phyloP scores from a whole-genome alignment of 1,139 yeast species.

The Torulaspora globosa region DNA sequence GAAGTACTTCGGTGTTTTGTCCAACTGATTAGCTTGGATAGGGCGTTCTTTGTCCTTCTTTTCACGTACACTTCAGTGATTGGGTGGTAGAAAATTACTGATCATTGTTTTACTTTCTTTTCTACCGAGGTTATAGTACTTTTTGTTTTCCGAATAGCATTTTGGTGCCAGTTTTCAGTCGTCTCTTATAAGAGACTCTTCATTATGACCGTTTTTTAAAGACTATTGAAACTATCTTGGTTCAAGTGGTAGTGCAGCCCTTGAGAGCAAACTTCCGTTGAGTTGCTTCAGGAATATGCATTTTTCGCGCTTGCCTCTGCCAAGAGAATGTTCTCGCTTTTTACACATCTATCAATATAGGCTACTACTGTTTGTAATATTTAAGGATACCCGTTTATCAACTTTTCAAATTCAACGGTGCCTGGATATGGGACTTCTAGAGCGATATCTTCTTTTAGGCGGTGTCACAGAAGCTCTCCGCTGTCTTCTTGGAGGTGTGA shows the following conservation, averaged over 20 bases:
- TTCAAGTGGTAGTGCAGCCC: too few species aligned
- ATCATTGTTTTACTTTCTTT: slow-evolving; percentile 5
- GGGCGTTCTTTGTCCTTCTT: slow-evolving; percentile 3
- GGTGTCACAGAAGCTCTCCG: slow-evolving; percentile 22
- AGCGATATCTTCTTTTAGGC: slow-evolving; percentile 14
- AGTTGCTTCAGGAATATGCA: neutral
- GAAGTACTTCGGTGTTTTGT: slow-evolving; percentile 65
- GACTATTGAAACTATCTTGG: neutral
- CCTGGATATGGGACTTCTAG: slow-evolving; percentile 12
- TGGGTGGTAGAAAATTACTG: neutral
- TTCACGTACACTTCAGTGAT: slow-evolving; percentile 7
- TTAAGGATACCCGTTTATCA: slow-evolving; percentile 7
- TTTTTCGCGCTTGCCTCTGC: neutral
- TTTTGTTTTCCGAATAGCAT: slow-evolving; percentile 6
- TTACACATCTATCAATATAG: slow-evolving; percentile 6
- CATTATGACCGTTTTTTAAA: neutral
- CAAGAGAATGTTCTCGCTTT: neutral
- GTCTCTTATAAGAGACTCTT: neutral
- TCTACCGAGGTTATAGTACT: neutral
- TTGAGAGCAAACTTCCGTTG: too few species aligned
- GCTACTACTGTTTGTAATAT: slow-evolving; percentile 9
- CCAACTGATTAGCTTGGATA: slow-evolving; percentile 1
- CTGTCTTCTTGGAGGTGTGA: slow-evolving; percentile 25
- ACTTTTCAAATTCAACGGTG: neutral
- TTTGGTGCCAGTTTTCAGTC: slow-evolving; percentile 1